Evolutionary conservation across 148 eudicot genomes (phyloP), one percentile per base, ranked within the genome.

Genomic region (Salicornia ramosissima): DNA sequence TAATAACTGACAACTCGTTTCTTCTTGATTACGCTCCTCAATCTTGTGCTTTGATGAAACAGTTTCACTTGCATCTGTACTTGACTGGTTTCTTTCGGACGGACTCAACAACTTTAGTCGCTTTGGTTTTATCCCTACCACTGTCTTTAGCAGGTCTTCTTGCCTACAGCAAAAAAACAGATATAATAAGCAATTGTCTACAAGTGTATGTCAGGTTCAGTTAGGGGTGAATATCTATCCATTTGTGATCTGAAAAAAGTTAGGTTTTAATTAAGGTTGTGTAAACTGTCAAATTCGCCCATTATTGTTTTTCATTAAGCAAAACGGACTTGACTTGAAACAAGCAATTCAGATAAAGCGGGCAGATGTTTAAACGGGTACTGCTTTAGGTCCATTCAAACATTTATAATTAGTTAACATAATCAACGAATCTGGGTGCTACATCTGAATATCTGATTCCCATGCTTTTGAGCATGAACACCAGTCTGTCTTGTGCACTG

Each of bases 111-210:
- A 66, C 74, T 72, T 88, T 52, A 61, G 87, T 67, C 83, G 76
- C 83, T 92, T 92, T 3, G 96, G 94, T 79, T 90, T 92, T 56
- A 92, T 85, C 80, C 84, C 94, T 68, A 92, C 88, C 67, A 92
- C 79, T 73, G 86, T 86, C 75, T 86, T 85, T 66, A 92, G 84
- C 74, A 92, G 77, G 80, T 90, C 94, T 79, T 92, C 94, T 73
- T 92, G 98, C 81, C 98, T 92, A 71, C 52, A 71, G 31, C 51
- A 36, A 26, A 10, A 47, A 42, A 68, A 61, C 43, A 69, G 47
- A 43, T 10, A 36, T 36, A 36, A 36, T 36, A 8, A 36, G 40
- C 40, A 36, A 8, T 36, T 4, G 8, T 4, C 40, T 8, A 36
- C 4, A 36, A 36, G 40, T 36, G 40, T 36, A 3, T 3, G 8